Percentiles rank a stretch among this genome's conserved stretches.
Conservation (phyloP, 768 basidiomycete species). For the Cyclocybe cylindracea region DNA sequence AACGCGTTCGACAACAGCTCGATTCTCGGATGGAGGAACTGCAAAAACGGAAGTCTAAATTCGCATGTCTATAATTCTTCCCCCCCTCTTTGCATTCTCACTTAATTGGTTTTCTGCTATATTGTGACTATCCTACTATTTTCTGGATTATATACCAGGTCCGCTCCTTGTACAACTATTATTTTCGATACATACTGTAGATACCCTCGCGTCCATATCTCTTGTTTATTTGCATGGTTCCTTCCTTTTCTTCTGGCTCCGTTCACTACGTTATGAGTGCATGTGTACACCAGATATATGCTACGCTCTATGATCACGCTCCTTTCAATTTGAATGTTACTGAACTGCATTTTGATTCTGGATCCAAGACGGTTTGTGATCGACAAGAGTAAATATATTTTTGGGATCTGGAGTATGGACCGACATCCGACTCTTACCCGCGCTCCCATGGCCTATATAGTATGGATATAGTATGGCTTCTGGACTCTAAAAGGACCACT, state of each 20-base stretch:
- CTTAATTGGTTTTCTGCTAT: slow-evolving; percentile 22
- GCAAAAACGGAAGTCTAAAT: slow-evolving; percentile 86
- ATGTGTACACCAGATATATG: slow-evolving; percentile 15
- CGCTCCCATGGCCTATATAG: not conserved
- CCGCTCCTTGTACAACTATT: slow-evolving; percentile 39
- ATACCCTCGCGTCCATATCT: slow-evolving; percentile 42
- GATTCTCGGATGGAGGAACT: slow-evolving; percentile 89
- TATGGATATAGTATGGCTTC: not conserved
- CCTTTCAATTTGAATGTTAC: slow-evolving; percentile 7
- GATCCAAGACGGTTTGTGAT: not conserved
- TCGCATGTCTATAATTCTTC: slow-evolving; percentile 73
- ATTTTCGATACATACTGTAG: slow-evolving; percentile 37
- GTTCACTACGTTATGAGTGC: slow-evolving; percentile 18
- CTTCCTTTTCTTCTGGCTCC: slow-evolving; percentile 17
- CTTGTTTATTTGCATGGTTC: slow-evolving; percentile 31
- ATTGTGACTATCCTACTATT: slow-evolving; percentile 23
- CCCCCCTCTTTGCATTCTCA: slow-evolving; percentile 8
- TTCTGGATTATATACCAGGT: slow-evolving; percentile 34
- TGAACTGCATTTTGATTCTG: not conserved
- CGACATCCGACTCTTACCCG: not conserved
- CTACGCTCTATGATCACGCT: slow-evolving; percentile 1
- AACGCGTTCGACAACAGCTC: slow-evolving; percentile 83
- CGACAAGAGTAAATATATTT: not conserved
- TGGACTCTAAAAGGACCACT: not conserved
- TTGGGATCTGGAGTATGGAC: not conserved